Conservation (phyloP, 352 stramenopile genomes). For the Globisporangium mamillatum region DNA sequence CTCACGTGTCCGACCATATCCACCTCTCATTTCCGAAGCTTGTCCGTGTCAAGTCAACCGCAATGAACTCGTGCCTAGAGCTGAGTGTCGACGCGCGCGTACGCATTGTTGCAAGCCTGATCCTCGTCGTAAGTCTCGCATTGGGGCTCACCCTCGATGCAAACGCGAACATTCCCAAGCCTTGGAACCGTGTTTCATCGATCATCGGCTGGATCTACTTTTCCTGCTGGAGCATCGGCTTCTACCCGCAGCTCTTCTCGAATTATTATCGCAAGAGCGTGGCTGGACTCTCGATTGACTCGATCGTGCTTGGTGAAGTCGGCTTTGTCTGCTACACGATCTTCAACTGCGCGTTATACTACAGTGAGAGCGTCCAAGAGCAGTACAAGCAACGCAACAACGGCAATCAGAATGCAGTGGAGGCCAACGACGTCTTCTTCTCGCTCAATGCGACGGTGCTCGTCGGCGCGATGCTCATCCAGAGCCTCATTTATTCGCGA, state of each 20-base stretch:
- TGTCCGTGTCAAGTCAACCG: not conserved
- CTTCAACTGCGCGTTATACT: constrained; percentile 94
- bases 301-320: constrained; percentile 92
- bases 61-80: not conserved
- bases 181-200: constrained; percentile 82
- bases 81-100: constrained; percentile 1
- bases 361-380: constrained; percentile 78
- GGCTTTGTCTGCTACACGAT: constrained; percentile 94
- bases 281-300: constrained; percentile 91
- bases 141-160: constrained; percentile 26
- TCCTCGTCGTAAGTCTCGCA: not conserved
- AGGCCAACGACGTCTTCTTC: constrained; percentile 94
- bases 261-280: constrained; percentile 90
- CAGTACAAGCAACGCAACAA: constrained; percentile 84
- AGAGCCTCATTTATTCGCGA: constrained; percentile 90
- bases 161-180: constrained; percentile 77
- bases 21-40: not conserved
- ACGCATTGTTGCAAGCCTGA: not conserved
- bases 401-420: constrained; percentile 81
- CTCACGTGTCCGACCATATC: not conserved
- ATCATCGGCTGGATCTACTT: constrained; percentile 92
- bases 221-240: constrained; percentile 87
- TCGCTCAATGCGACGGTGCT: constrained; percentile 90
- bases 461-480: constrained; percentile 83
- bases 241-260: constrained; percentile 92